Evolutionary conservation across 1,284 basidiomycete genomes (phyloP).

Genomic region (Pseudozyma pruni): DNA sequence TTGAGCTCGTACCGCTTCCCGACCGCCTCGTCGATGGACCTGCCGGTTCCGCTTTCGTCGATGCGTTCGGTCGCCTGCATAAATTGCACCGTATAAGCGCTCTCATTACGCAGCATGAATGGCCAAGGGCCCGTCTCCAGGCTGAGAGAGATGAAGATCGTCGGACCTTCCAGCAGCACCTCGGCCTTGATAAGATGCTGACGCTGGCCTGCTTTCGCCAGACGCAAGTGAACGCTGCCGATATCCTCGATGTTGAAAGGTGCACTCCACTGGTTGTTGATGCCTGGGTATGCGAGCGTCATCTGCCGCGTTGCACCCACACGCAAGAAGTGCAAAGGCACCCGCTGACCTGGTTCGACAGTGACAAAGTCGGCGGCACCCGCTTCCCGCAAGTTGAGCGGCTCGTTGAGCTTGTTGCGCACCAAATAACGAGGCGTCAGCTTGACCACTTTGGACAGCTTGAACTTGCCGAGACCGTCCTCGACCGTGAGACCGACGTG

Average conservation of each 20-base stretch:
- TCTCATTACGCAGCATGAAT: slow-evolving; percentile 89
- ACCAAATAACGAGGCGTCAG: slow-evolving; percentile 90
- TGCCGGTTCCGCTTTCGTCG: slow-evolving; percentile 34
- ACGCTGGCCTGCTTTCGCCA: slow-evolving; percentile 68
- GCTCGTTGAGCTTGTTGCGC: slow-evolving; percentile 79
- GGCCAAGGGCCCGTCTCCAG: slow-evolving; percentile 82
- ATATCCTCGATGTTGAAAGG: slow-evolving; percentile 94
- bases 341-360: slow-evolving; percentile 72
- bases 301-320: slow-evolving; percentile 72
- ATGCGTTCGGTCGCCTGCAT: slow-evolving; percentile 72
- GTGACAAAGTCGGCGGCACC: slow-evolving; percentile 72
- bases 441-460: slow-evolving; percentile 92
- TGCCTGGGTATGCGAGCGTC: slow-evolving; percentile 85
- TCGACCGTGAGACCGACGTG: slow-evolving; percentile 91
- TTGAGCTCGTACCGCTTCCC: slow-evolving; percentile 72
- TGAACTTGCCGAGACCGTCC: slow-evolving; percentile 91
- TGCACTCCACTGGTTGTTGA: slow-evolving; percentile 86
- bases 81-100: slow-evolving; percentile 78
- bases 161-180: slow-evolving; percentile 84
- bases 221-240: slow-evolving; percentile 82
- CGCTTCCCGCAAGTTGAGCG: slow-evolving; percentile 86
- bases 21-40: slow-evolving; percentile 42
- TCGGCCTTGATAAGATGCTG: slow-evolving; percentile 81
- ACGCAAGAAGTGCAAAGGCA: slow-evolving; percentile 78
- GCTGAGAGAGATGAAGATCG: slow-evolving; percentile 84